A percentile compares a stretch with the other conserved stretches of the same genome.
Evolutionary conservation across 2,329 filamentous ascomycete genomes (phyloP).

Genomic region (Tolypocladium tundrense): DNA sequence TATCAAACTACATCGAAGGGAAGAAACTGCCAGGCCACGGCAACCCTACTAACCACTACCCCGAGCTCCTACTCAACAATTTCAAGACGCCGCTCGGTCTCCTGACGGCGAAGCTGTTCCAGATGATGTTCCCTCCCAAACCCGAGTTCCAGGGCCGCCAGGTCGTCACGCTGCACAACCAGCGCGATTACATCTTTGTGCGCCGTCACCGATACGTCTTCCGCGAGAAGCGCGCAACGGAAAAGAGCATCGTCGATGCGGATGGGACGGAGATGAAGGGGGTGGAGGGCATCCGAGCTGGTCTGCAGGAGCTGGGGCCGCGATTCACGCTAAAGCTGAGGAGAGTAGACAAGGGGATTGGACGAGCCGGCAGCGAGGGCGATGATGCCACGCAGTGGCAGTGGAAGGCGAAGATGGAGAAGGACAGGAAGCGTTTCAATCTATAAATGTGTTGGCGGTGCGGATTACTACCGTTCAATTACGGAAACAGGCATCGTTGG

Average conservation of each 20-base stretch:
- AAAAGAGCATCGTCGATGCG: constrained; percentile 73
- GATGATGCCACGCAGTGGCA: constrained; percentile 80
- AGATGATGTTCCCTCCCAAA: constrained; percentile 49
- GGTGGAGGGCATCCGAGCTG: constrained; percentile 75
- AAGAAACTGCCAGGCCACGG: constrained; percentile 81
- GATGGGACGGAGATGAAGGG: constrained; percentile 80
- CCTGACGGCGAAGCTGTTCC: constrained; percentile 75
- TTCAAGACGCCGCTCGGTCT: constrained; percentile 90
- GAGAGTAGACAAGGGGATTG: constrained; percentile 82
- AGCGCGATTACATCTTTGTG: constrained; percentile 93
- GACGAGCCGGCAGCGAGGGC: constrained; percentile 55
- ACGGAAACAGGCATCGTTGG: not conserved
- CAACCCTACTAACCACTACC: constrained; percentile 80
- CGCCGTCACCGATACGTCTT: constrained; percentile 87
- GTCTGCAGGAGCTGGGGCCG: constrained; percentile 83
- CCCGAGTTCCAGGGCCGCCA: constrained; percentile 81
- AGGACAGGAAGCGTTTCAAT: constrained; percentile 86
- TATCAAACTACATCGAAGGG: constrained; percentile 84
- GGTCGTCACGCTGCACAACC: constrained; percentile 87
- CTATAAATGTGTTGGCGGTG: constrained; percentile 39
- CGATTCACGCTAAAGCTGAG: constrained; percentile 69
- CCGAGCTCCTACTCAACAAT: constrained; percentile 84
- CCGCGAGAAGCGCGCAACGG: constrained; percentile 73
- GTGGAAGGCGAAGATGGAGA: constrained; percentile 95
- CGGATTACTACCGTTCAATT: too few species aligned